Percentiles rank a stretch among this genome's conserved stretches.
Conservation (phyloP, 2,329 filamentous ascomycete genomes). For the Rasamsonia emersonii region DNA sequence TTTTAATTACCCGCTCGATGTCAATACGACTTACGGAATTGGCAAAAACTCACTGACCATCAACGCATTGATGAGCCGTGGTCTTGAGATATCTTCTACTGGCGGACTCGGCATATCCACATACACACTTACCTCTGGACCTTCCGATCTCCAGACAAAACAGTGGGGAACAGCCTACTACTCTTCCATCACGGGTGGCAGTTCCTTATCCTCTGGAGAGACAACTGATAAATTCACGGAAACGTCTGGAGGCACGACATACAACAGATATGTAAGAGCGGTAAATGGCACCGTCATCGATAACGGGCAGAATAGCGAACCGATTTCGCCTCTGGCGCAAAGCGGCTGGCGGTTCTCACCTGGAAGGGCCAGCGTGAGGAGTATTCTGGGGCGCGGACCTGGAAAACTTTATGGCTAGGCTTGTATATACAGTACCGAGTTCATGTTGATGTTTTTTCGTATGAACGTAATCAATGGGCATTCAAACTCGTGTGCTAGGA, state of each 20-base stretch:
- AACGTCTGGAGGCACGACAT: conserved; percentile 13
- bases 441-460: no score
- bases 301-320: conserved; percentile 9
- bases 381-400: conserved; percentile 29
- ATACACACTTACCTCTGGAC: conserved; percentile 43
- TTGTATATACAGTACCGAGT: no score
- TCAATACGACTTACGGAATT: conserved; percentile 44
- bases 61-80: conserved; percentile 40
- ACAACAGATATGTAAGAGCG: conserved; percentile 16
- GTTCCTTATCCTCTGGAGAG: conserved; percentile 20
- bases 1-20: conserved; percentile 55
- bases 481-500: no score
- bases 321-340: conserved; percentile 2
- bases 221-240: conserved; percentile 20
- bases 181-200: conserved; percentile 11
- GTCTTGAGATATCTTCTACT: conserved; percentile 36
- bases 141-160: conserved; percentile 17
- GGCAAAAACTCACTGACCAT: conserved; percentile 43
- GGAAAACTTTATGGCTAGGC: no score
- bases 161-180: conserved; percentile 24
- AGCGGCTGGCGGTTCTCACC: conserved; percentile 4
- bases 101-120: conserved; percentile 46
- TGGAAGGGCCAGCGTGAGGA: conserved; percentile 21
- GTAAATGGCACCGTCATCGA: conserved; percentile 19
- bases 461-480: no score